phyloP scores from a whole-genome alignment of 2,329 filamentous ascomycete species.

The Epichloe brachyelytri region DNA sequence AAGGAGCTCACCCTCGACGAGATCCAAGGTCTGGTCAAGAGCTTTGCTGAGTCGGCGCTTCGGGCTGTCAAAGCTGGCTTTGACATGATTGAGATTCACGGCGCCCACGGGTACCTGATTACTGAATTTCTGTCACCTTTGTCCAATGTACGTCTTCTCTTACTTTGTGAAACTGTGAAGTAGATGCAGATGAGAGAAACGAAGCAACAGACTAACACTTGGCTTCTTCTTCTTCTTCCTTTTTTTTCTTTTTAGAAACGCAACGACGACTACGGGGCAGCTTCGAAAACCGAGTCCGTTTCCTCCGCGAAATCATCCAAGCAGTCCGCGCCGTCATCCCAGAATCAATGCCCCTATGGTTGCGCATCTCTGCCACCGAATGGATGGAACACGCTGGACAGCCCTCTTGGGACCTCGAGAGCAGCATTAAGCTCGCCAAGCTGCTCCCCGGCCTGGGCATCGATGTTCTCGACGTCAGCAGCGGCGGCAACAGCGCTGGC shows the following conservation, averaged over 20 bases:
- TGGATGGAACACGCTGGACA: constrained; percentile 43
- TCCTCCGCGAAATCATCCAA: constrained; percentile 47
- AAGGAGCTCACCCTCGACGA: constrained; percentile 50
- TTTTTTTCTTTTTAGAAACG: constrained; percentile 15
- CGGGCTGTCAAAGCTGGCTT: constrained; percentile 45
- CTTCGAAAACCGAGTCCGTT: constrained; percentile 32
- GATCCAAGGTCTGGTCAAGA: constrained; percentile 46
- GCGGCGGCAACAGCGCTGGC: constrained; percentile 53
- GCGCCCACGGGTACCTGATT: constrained; percentile 45
- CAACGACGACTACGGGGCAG: constrained; percentile 37
- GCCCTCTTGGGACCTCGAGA: neutral
- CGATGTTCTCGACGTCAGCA: constrained; percentile 73
- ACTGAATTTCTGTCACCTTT: constrained; percentile 40
- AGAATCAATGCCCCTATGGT: constrained; percentile 54
- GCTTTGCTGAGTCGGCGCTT: constrained; percentile 39
- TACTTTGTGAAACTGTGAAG: no score
- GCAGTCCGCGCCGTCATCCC: constrained; percentile 50
- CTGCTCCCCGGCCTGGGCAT: constrained; percentile 60
- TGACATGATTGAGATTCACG: constrained; percentile 27
- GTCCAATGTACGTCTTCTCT: no score
- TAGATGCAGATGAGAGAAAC: no score
- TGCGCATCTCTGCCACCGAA: constrained; percentile 61
- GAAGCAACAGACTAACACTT: no score
- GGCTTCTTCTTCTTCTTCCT: no score
- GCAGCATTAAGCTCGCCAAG: constrained; percentile 50